Evolutionary conservation across 495 filamentous ascomycete species (phyloP), one percentile per base, ranked within the genome.

Genomic region (Penicillium canariense): DNA sequence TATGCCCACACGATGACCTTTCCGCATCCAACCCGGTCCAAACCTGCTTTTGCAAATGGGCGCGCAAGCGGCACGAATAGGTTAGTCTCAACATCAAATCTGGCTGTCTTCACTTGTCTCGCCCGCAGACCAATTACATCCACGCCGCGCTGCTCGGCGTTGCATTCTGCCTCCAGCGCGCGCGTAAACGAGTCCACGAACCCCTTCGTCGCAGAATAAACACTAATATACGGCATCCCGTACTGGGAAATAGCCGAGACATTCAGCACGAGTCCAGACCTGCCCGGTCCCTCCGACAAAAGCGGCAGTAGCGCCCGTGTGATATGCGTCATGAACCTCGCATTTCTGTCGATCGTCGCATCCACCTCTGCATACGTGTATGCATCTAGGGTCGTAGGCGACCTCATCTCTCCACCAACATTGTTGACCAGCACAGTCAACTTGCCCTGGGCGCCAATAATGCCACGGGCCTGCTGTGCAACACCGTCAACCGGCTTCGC

Each of bases 361-460:
- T 68, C 46, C n/a, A 71, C 48, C 10, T 71, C 59, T 0, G 60
- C 57, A 20, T 43, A 56, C 1, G 53, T 59, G 2, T 55, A 51
- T 1, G 60, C 55, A 11, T 57, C 52, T 10, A 78, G 43, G 1
- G 56, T 39, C 8, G 60, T 54, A 30, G 59, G 64, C 14, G 47
- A 49, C 22, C 40, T 59, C 10, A 40, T 30, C 20, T 61, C 62
- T 17, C 72, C 70, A 17, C 77, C 78, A 1, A 80, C 76, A 61
- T 81, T 81, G 56, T 81, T 80, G 38, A 81, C 62, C 31, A 81
- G 63, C 0, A 80, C 63, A 3, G 64, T 73, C 28, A 81, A 53
- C 20, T 57, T 39, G 5, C 56, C 63, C 20, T 52, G 2, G 1
- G 48, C 42, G 5, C 54, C 59, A 1, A 63, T 50, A 7, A 68